phyloP scores from a whole-genome alignment of 2,329 filamentous ascomycete genomes.

The Cladobotryum protrusum region DNA sequence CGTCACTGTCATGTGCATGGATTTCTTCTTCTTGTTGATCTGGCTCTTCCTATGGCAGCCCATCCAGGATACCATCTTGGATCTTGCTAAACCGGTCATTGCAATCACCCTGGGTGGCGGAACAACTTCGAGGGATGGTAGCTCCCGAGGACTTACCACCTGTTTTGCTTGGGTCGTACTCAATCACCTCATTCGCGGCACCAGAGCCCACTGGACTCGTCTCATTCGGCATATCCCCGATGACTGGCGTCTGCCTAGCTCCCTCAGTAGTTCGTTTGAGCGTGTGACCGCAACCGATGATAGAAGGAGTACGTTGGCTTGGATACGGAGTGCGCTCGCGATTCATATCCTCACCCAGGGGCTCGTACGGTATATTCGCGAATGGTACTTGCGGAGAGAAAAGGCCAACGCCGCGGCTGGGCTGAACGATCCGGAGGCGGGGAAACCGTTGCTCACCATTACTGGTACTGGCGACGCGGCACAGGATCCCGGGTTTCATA shows the following conservation, averaged over 20 bases:
- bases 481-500: conserved; percentile 38
- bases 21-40: conserved; percentile 72
- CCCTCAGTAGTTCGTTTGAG: conserved; percentile 44
- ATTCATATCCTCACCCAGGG: conserved; percentile 72
- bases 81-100: conserved; percentile 88
- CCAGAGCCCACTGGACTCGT: conserved; percentile 43
- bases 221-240: conserved; percentile 41
- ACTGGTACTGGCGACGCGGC: conserved; percentile 19
- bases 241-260: conserved; percentile 38
- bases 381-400: conserved; percentile 59
- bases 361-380: conserved; percentile 62
- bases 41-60: conserved; percentile 87
- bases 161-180: conserved; percentile 62
- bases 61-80: conserved; percentile 79
- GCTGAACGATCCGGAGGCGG: conserved; percentile 57
- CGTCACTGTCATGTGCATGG: conserved; percentile 76
- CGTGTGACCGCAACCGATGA: conserved; percentile 39
- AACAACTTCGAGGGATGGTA: conserved; percentile 60
- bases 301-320: conserved; percentile 55
- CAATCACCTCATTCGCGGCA: conserved; percentile 46
- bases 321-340: conserved; percentile 62
- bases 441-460: conserved; percentile 38
- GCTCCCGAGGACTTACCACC: conserved; percentile 64
- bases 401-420: conserved; percentile 45
- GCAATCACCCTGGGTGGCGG: conserved; percentile 85